phyloP scores from a whole-genome alignment of 305 asterid species.

The Coffea humblotiana region DNA sequence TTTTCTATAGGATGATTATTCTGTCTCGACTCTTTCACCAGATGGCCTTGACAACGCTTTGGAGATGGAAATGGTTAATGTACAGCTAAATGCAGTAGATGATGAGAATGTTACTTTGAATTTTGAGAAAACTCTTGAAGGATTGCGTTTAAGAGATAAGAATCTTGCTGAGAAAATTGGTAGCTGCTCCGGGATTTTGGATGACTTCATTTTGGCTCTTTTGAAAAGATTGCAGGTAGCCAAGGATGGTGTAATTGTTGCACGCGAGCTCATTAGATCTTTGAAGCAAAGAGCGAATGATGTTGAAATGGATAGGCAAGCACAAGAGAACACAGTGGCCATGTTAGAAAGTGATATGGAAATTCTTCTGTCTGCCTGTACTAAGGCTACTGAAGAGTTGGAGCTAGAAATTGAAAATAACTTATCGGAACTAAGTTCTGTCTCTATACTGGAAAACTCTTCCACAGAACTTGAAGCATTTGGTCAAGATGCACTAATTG shows the following conservation, averaged over 20 bases:
- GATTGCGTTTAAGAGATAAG: constrained; percentile 63
- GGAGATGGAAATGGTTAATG: constrained; percentile 40
- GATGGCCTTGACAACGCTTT: constrained; percentile 35
- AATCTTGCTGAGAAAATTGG: constrained; percentile 56
- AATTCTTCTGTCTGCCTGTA: constrained; percentile 69
- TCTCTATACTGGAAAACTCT: constrained; percentile 34
- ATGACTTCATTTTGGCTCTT: constrained; percentile 49
- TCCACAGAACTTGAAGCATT: constrained; percentile 33
- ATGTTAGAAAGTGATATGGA: constrained; percentile 54
- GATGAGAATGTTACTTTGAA: constrained; percentile 46
- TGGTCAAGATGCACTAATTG: constrained; percentile 34
- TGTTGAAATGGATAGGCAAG: constrained; percentile 50
- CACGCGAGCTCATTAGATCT: constrained; percentile 40
- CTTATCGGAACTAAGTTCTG: constrained; percentile 42
- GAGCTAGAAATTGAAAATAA: constrained; percentile 43
- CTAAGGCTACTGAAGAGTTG: constrained; percentile 58
- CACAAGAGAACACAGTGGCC: constrained; percentile 44
- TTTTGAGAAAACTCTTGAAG: constrained; percentile 60
- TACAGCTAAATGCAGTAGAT: constrained; percentile 48
- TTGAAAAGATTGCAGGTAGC: constrained; percentile 46
- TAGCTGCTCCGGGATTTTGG: constrained; percentile 50
- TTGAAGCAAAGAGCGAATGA: constrained; percentile 56
- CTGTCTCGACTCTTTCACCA: constrained; percentile 44
- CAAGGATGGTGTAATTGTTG: constrained; percentile 40
- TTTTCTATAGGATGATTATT: constrained; percentile 57